Base-by-base conservation (phyloP, 2,329 filamentous ascomycete genomes). In the Fusarium illudens region DNA sequence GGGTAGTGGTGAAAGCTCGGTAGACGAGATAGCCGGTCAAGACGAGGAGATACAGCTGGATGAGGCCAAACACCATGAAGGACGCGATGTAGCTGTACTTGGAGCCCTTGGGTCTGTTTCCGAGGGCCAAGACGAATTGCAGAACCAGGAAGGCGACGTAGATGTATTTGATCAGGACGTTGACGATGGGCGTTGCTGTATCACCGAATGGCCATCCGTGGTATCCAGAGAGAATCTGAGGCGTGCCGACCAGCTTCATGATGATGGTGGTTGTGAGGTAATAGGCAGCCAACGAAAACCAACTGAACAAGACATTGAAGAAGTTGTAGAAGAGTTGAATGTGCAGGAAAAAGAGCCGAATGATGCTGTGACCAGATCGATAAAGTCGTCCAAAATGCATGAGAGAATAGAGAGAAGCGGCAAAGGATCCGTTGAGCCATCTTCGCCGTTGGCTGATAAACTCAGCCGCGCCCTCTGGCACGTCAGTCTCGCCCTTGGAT, bases 121-220 rank as follows among this genome's bases (percentile, higher is more conserved):
- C 70, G 2, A 72, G 70, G 5, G 70, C 70, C 1, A 72, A 63
- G 29, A 72, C 67, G 29, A 72, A 72, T 19, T 72, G 70, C 0
- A 72, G 50, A n/a, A 72, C 61, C 19, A 72, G 57, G 50, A 72
- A 71, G 10, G 65, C 61, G 44, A 72, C 58, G 48, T 72, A 72
- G 52, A 72, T 71, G 22, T 72, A 72, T 42, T 66, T 68, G 19
- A 72, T 32, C 20, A 72, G 12, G 0, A 72, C 70, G 25, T 72
- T 72, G 15, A 72, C 65, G 6, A 72, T 72, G 1, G 70, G 70
- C 17, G 70, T 68, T 3, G 59, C 70, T 4, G 58, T 63, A 39
- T 72, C 70, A 3, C 70, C 70, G 11, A 72, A 72, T 0, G 70
- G 70, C 70, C 70, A 72, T 6, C 67, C 70, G 39, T 72, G 70